Base-by-base conservation (phyloP, 257 asterid species). In the Hygrophila difformis region DNA sequence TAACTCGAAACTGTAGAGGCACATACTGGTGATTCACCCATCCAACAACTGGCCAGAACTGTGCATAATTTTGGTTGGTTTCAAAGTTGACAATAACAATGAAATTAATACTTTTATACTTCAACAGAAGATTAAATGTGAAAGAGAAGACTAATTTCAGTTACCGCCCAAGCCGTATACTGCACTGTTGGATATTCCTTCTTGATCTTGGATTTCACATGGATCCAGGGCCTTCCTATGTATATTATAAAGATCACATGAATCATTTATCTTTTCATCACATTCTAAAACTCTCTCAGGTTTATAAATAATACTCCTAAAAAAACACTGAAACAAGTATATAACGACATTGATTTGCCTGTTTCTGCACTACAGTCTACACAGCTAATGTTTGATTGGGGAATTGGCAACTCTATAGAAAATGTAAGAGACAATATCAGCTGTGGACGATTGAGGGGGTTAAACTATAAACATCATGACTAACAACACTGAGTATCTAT, bases 21-120 rank as follows among this genome's bases (percentile, higher is more conserved):
- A 91, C 69, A 36, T 74, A 91, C 62, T 64, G 93, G 67, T 91
- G 94, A 65, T 86, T 91, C 41, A 91, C 65, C 97, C 99, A 91
- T 58, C 99, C 99, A 53, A 86, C 84, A 10, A 83, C 87, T 5
- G 99, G 99, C 97, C 97, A 82, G 62, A 91, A 82, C 99, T 91
- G 94, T 74, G 69, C 35, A 34, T 13, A 47, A 33, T 0, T 0
- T 6, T 33, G 37, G 37, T 22, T 21, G 15, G 39, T 18, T 33
- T n/a, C 31, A 20, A 28, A 28, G 20, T 57, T 21, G 47, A 12
- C 8, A 16, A n/a, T n/a, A n/a, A n/a, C n/a, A n/a, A n/a, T n/a
- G n/a, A n/a, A n/a, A n/a, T n/a, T 9, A 4, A 33, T 33, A 12
- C 37, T 5, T 9, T 33, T 33, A 5, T 10, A 33, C 12, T 5